Evolutionary conservation across 179 eudicot genomes (phyloP).

Genomic region (Heliamphora pulchella): DNA sequence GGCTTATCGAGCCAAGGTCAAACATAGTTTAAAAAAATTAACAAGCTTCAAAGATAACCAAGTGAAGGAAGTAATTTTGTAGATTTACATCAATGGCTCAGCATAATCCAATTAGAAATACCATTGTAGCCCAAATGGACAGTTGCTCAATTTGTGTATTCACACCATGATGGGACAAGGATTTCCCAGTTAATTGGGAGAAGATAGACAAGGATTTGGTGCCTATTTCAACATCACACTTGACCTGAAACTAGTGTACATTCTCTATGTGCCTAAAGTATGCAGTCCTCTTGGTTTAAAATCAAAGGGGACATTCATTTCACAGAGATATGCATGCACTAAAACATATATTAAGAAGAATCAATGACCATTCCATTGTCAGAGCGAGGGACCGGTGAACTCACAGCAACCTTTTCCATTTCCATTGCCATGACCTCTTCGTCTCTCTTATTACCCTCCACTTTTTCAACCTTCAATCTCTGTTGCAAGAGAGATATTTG

Average conservation of each 20-base stretch:
- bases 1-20: too few species aligned
- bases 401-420: constrained; percentile 15
- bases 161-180: background rate
- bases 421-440: constrained; percentile 18
- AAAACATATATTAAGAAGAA: constrained; percentile 7
- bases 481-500: constrained; percentile 4
- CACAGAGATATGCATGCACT: background rate
- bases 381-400: background rate
- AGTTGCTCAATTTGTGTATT: too few species aligned
- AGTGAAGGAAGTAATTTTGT: too few species aligned
- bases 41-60: too few species aligned
- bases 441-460: constrained; percentile 14
- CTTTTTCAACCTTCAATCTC: constrained; percentile 22
- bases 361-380: constrained; percentile 8
- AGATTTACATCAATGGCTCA: too few species aligned
- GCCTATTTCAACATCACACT: background rate
- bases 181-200: background rate
- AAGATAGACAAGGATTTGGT: background rate
- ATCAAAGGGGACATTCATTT: background rate
- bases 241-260: background rate
- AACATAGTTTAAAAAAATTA: too few species aligned
- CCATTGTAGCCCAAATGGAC: too few species aligned
- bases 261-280: background rate
- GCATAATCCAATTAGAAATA: too few species aligned
- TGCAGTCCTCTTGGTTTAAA: constrained; percentile 11